Base-by-base conservation (phyloP, 257 asterid species). In the Nicotiana undulata region DNA sequence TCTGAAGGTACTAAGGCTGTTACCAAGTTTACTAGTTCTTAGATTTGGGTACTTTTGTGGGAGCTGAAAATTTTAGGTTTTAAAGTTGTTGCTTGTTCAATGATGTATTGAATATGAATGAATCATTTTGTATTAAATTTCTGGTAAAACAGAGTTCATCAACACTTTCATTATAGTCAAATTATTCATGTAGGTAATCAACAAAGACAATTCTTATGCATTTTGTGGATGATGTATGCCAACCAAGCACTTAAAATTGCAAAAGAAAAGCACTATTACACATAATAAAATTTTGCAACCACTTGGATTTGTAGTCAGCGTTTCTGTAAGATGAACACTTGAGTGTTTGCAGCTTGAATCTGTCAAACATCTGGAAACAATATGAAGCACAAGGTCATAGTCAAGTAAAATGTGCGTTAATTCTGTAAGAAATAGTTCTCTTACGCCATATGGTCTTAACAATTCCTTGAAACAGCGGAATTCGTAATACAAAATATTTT, bases 281-380 rank as follows among this genome's bases (percentile, higher is more conserved):
- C 91, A 88, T 87, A 17, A 91, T 63, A 17, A 92, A 6, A 86
- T 90, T 91, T 77, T 90, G 94, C 85, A 85, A 6, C 12, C 84
- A 86, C 76, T 90, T 87, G 80, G 94, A 96, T 3, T 83, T 79
- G n/a, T 66, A 28, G 76, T 92, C 66, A 37, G 98, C 97, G 1
- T 64, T 87, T 59, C 82, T 90, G 79, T 98, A 92, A 1, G 99
- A 96, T 1, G 97, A 91, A 68, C 99, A 94, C 55, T 89, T 89
- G 77, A 79, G 77, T 0, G 98, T 96, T 84, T 94, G 98, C 89
- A 92, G 98, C 87, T 96, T 97, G 37, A 81, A 96, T 85, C 98
- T 87, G 86, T 92, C 99, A 94, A 96, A 15, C 98, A 92, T 96
- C 99, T 95, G 96, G 53, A 63, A 78, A 4, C 9, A 40, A 22